Percentiles rank a stretch among this genome's conserved stretches.
Conservation (phyloP, 768 basidiomycete genomes). For the Mycena galopus region DNA sequence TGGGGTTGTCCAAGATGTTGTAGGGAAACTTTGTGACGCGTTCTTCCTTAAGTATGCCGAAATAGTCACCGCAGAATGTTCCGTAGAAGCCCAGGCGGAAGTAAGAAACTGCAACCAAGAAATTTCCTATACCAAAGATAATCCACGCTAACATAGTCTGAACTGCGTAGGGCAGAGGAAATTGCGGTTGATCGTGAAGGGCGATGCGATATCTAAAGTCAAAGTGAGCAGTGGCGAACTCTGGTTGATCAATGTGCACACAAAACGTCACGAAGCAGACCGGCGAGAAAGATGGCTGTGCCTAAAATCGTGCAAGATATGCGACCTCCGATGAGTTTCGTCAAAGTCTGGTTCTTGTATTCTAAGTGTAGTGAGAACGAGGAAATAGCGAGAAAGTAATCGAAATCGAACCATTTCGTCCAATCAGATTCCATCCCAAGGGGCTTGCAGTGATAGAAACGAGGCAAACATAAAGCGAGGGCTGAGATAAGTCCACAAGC, state of each 20-base stretch:
- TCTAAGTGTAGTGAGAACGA: slow-evolving; percentile 7
- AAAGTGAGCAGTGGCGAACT: neutral
- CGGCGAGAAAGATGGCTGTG: slow-evolving; percentile 20
- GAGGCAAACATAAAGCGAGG: slow-evolving; percentile 24
- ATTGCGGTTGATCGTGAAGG: slow-evolving; percentile 30
- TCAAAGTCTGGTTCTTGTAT: slow-evolving; percentile 25
- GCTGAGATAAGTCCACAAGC: slow-evolving; percentile 4
- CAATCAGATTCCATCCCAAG: slow-evolving; percentile 25
- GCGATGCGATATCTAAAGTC: slow-evolving; percentile 21
- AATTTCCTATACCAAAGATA: slow-evolving; percentile 27
- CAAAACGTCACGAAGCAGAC: slow-evolving; percentile 33
- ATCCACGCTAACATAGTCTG: slow-evolving; percentile 22
- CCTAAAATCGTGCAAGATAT: slow-evolving; percentile 15
- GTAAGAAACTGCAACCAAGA: slow-evolving; percentile 18
- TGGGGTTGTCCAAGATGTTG: slow-evolving; percentile 22
- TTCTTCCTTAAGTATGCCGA: slow-evolving; percentile 21
- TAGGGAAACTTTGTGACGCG: slow-evolving; percentile 29
- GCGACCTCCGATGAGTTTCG: slow-evolving; percentile 21
- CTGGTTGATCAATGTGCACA: neutral
- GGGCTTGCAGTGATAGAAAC: slow-evolving; percentile 23
- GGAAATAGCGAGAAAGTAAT: neutral
- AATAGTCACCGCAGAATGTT: slow-evolving; percentile 31
- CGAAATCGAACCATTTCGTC: slow-evolving; percentile 17
- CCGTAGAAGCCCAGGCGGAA: slow-evolving; percentile 28
- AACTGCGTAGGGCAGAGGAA: slow-evolving; percentile 15